Evolutionary conservation across 2,329 filamentous ascomycete species (phyloP), one percentile per base, ranked within the genome.

Genomic region (Fusarium sp.): DNA sequence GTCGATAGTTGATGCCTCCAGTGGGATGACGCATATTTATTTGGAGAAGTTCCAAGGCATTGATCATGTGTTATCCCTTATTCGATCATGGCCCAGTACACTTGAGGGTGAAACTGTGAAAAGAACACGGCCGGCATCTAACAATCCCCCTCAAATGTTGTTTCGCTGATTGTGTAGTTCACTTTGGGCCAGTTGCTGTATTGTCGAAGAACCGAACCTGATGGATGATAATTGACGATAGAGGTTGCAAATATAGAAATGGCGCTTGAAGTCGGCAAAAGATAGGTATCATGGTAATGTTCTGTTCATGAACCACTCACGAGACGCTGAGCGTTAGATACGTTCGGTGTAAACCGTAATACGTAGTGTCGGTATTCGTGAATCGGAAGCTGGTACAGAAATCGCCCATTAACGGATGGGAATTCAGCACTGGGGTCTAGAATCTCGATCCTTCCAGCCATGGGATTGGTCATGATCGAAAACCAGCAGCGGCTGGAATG

Each of bases 401-500:
- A 71, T 72, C 50, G 52, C 52, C 61, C 59, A 67, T 65, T 28
- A 26, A 55, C 33, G 19, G 59, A 73, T 73, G 71, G 71, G 69
- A 74, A 71, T 74, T 71, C 40, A 44, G 35, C 46, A 43, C 30
- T 26, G 51, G 55, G 53, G 52, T 45, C 56, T 64, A 54, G 58
- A 72, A 71, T 71, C 71, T 72, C 67, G 69, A 73, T 74, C 45
- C 55, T 61, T 28, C 37, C 50, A 56, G 59, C 26, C 35, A 26
- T 50, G 26, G 44, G 43, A 63, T 60, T 61, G 65, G 62, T 13
- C 55, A 55, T 17, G 46, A 8, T 56, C 46, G 45, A 39, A 33
- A 48, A 58, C 19, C 44, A 35, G 37, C 40, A 17, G 22, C 40
- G 60, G 63, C 37, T 48, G 35, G 28, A 47, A 50, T 43, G 55